Percentiles rank a stretch among this genome's conserved stretches.
phyloP scores from a whole-genome alignment of 108 stramenopile species.

The Cyclotella choctawhatcheeana region DNA sequence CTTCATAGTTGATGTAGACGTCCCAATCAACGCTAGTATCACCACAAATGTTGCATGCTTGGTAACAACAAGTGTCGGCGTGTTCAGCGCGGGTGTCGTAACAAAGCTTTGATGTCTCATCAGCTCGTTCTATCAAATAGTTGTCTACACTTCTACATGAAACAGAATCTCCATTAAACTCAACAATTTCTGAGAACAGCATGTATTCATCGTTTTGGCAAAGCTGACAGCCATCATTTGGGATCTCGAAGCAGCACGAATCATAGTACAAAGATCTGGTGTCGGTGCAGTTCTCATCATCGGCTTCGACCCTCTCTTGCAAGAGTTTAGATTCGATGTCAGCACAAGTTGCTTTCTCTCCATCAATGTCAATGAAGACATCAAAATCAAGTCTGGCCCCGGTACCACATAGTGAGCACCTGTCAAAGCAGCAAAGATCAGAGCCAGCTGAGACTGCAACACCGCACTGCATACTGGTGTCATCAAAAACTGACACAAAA shows the following conservation, averaged over 20 bases:
- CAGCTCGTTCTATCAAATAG: conserved; percentile 41
- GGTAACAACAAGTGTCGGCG: conserved; percentile 47
- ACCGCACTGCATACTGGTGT: conserved; percentile 33
- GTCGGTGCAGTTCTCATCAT: conserved; percentile 37
- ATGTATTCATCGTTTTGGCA: conserved; percentile 48
- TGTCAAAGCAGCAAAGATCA: conserved; percentile 46
- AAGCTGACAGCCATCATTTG: conserved; percentile 39
- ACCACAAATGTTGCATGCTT: conserved; percentile 50
- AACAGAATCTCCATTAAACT: conserved; percentile 41
- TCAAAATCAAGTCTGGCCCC: conserved; percentile 48
- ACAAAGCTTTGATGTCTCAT: conserved; percentile 33
- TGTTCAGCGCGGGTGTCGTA: conserved; percentile 37
- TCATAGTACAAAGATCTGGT: conserved; percentile 42
- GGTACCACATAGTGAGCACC: conserved; percentile 48
- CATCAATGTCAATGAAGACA: conserved; percentile 40
- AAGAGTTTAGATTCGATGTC: conserved; percentile 41
- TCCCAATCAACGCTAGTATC: conserved; percentile 50
- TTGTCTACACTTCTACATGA: conserved; percentile 49
- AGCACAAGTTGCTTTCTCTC: conserved; percentile 30
- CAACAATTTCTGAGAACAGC: conserved; percentile 32
- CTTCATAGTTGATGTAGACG: conserved; percentile 44
- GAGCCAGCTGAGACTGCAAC: conserved; percentile 21
- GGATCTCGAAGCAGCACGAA: conserved; percentile 52
- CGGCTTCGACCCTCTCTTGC: conserved; percentile 29
- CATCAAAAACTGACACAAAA: conserved; percentile 49